Base-by-base conservation (phyloP, 345 rosid genomes). In the Rhodamnia argentea region DNA sequence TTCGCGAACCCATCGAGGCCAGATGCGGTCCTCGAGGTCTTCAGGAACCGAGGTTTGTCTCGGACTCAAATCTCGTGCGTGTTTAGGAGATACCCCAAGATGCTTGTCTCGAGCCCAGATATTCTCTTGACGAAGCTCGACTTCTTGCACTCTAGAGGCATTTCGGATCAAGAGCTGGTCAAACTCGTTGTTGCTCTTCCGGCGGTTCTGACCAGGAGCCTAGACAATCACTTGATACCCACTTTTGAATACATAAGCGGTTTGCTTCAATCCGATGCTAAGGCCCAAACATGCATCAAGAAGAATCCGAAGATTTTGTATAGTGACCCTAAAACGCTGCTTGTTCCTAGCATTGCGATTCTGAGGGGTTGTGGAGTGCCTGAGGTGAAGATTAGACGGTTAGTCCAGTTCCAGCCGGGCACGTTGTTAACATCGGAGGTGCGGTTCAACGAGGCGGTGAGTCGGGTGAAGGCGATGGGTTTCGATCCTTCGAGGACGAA, bases 131-230 rank as follows among this genome's bases (percentile, higher is more conserved):
- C 84, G 57, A 92, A 92, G 52, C 27, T 92, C 12, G 87, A 92
- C 15, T 90, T 90, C 62, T 52, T 92, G 40, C 15, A 15, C 47
- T 92, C 93, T 15, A 85, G 81, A 85, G 94, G 93, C 13, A 20
- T 89, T 42, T 88, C 93, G 52, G 53, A n/a, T 16, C 12, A 75
- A 24, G 92, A 87, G 1, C 27, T 91, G n/a, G 83, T 62, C 4
- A 60, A 24, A 23, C 58, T 88, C 37, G 47, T 89, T 10, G 15
- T 40, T 53, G 23, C 6, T 13, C 26, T n/a, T 74, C 88, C 90
- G 1, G 4, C 32, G 22, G 20, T 89, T 84, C 47, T 89, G 37
- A 0, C 0, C n/a, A 70, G 84, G 50, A 92, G 92, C 86, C 86
- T 92, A 27, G 83, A 89, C 57, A 23, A 85, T 2, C 88, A 85